Percentiles rank a stretch among this genome's conserved stretches.
phyloP scores from a whole-genome alignment of 495 filamentous ascomycete genomes.

The Schizothecium vesticola region DNA sequence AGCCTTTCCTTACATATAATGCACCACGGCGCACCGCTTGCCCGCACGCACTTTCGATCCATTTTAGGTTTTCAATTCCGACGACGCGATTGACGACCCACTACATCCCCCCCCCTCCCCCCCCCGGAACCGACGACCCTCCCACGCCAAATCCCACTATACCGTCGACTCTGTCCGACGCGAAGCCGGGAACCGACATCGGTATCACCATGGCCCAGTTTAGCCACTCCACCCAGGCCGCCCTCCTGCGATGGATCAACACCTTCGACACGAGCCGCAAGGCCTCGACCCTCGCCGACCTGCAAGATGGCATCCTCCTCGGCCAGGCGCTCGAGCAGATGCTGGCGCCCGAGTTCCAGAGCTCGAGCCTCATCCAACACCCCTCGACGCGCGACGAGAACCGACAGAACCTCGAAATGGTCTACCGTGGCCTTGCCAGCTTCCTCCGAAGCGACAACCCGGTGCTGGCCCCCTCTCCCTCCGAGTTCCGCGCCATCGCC shows the following conservation, averaged over 20 bases:
- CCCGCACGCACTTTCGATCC: neutral
- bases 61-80: neutral
- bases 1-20: neutral
- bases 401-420: slow-evolving; percentile 60
- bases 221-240: slow-evolving; percentile 28
- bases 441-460: slow-evolving; percentile 51
- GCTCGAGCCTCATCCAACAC: slow-evolving; percentile 59
- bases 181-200: neutral
- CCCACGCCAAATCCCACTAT: neutral
- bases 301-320: slow-evolving; percentile 71
- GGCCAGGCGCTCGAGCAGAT: slow-evolving; percentile 60
- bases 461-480: slow-evolving; percentile 27
- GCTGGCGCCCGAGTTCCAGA: slow-evolving; percentile 57
- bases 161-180: neutral
- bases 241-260: slow-evolving; percentile 44
- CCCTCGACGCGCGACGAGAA: slow-evolving; percentile 50
- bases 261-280: slow-evolving; percentile 30
- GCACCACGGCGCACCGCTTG: neutral
- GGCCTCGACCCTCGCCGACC: slow-evolving; percentile 45
- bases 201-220: slow-evolving; percentile 24
- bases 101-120: neutral
- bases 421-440: slow-evolving; percentile 59
- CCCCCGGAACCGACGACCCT: neutral
- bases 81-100: neutral
- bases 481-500: slow-evolving; percentile 34